Evolutionary conservation across 2,329 filamentous ascomycete genomes (phyloP).

Genomic region (Alternaria metachromatica): DNA sequence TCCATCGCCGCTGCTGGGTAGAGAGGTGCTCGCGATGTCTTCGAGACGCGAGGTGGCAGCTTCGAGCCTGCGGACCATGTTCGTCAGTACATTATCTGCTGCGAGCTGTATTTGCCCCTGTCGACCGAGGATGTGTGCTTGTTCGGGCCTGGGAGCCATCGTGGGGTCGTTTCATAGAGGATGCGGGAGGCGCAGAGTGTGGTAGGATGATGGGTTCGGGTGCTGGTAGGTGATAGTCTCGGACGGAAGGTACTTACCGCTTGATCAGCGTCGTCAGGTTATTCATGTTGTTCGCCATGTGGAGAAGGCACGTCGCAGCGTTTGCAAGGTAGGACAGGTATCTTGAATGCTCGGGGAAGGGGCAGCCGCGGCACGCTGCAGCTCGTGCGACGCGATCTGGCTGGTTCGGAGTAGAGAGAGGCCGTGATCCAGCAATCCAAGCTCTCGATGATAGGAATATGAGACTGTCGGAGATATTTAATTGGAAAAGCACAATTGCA

Average conservation of each 20-base stretch:
- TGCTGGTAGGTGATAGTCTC: background rate
- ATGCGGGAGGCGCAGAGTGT: background rate
- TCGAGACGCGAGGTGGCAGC: conserved; percentile 95
- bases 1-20: conserved; percentile 44
- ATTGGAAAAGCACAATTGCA: conserved; percentile 6
- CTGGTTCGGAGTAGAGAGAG: background rate
- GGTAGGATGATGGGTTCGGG: background rate
- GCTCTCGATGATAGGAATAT: background rate
- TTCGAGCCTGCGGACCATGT: conserved; percentile 75
- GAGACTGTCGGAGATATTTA: background rate
- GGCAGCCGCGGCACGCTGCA: conserved; percentile 34
- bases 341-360: conserved; percentile 31
- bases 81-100: conserved; percentile 56
- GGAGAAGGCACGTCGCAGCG: conserved; percentile 38
- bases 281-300: conserved; percentile 88
- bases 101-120: conserved; percentile 25
- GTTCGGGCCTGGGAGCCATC: conserved; percentile 15
- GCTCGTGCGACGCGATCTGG: conserved; percentile 15
- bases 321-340: conserved; percentile 33
- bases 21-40: conserved; percentile 84
- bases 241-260: conserved; percentile 67
- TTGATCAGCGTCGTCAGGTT: conserved; percentile 98
- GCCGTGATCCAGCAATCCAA: background rate
- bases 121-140: conserved; percentile 21
- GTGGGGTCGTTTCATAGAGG: conserved; percentile 1